These are phyloP conservation scores for Xylaria sp. DNA, from an alignment of 2,329 filamentous ascomycete genomes.

Conservation along the genomic window DNA sequence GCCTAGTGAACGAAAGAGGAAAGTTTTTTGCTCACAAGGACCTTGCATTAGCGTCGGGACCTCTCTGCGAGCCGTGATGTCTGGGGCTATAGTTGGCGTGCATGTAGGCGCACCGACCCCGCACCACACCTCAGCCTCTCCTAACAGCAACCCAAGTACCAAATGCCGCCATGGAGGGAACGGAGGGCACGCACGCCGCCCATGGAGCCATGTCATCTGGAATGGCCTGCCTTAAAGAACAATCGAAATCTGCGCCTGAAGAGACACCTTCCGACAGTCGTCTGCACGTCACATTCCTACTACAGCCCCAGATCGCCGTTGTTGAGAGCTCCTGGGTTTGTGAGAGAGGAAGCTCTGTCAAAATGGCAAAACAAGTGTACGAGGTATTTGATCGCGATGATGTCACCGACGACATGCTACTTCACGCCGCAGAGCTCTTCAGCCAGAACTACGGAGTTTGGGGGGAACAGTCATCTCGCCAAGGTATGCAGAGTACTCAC, in stretches of 20 bases:
- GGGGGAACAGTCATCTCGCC: slow-evolving; percentile 26
- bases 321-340: slow-evolving; percentile 8
- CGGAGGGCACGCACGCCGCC: slow-evolving; percentile 2
- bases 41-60: slow-evolving; percentile 4
- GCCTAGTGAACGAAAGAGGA: slow-evolving; percentile 1
- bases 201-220: neutral
- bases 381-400: slow-evolving; percentile 27
- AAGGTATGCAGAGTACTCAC: slow-evolving; percentile 7
- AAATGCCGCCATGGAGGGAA: neutral
- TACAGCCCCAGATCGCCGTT: neutral
- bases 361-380: slow-evolving; percentile 19
- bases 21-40: slow-evolving; percentile 5
- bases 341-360: neutral
- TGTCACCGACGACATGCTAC: slow-evolving; percentile 53
- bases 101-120: too few species aligned
- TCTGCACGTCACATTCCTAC: slow-evolving; percentile 14
- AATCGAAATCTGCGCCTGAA: neutral
- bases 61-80: too few species aligned
- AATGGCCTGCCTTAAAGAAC: slow-evolving; percentile 9
- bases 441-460: slow-evolving; percentile 52
- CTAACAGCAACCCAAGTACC: slow-evolving; percentile 3
- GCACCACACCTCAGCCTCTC: too few species aligned
- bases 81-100: too few species aligned
- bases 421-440: slow-evolving; percentile 53
- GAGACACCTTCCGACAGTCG: neutral